These are phyloP conservation scores for Camellia japonica DNA, from an alignment of 148 eudicot genomes.

Conservation along the genomic window DNA sequence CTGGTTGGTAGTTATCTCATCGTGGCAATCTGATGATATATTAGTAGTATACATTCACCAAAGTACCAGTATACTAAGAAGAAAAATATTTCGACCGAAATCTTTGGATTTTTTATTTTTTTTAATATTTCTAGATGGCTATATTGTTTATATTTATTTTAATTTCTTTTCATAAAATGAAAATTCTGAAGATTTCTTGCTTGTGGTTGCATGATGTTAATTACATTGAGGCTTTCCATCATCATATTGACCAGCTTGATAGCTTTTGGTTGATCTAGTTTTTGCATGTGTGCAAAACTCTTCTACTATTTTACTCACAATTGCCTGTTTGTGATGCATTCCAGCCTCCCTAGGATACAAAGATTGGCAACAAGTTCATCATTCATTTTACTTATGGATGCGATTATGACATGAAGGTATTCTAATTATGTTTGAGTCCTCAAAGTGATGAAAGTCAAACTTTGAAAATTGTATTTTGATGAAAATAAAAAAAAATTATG, in stretches of 20 bases:
- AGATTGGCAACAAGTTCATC: constrained; percentile 65
- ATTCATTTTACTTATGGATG: constrained; percentile 96
- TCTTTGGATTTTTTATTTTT: background rate
- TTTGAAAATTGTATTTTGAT: background rate
- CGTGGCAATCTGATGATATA: background rate
- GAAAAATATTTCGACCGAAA: background rate
- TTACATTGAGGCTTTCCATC: background rate
- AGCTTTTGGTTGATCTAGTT: background rate
- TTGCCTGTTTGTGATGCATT: constrained; percentile 17
- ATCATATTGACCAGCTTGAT: background rate
- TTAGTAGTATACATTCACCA: background rate
- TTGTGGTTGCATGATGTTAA: background rate
- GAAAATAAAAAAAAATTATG: background rate
- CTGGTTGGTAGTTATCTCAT: background rate
- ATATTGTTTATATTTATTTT: background rate
- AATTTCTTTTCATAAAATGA: background rate
- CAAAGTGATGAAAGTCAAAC: background rate
- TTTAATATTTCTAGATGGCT: background rate
- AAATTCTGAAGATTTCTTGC: background rate
- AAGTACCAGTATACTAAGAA: background rate
- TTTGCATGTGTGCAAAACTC: background rate
- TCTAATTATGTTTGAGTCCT: background rate
- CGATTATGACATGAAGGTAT: constrained; percentile 88
- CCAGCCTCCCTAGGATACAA: constrained; percentile 98
- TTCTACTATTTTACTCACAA: background rate